phyloP scores from a whole-genome alignment of 805 yeast genomes.

The Saccharomyces mikatae region DNA sequence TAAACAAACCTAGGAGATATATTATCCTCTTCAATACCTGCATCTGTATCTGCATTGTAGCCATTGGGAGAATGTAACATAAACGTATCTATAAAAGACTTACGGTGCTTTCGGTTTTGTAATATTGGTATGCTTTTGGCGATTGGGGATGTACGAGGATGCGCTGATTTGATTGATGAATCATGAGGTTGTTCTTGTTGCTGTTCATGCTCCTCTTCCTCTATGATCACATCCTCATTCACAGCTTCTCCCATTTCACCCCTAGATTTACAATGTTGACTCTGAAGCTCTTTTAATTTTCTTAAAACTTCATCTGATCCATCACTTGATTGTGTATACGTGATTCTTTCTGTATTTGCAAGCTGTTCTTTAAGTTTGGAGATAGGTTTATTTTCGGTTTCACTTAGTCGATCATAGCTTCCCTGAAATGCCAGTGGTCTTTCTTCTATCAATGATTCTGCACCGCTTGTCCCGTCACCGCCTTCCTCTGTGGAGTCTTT shows the following conservation, averaged over 20 bases:
- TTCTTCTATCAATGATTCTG: constrained; percentile 24
- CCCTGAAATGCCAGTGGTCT: constrained; percentile 14
- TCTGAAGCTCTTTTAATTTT: background rate
- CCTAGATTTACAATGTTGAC: background rate
- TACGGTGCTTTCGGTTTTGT: constrained; percentile 15
- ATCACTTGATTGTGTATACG: background rate
- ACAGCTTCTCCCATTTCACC: background rate
- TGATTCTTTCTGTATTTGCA: background rate
- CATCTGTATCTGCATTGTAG: constrained; percentile 15
- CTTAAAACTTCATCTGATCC: background rate
- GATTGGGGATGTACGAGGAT: background rate
- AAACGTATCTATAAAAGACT: constrained; percentile 29
- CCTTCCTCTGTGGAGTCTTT: background rate
- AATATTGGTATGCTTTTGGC: constrained; percentile 18
- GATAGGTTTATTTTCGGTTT: constrained; percentile 1
- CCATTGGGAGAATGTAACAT: constrained; percentile 11
- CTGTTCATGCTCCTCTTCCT: constrained; percentile 12
- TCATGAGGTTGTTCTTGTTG: constrained; percentile 1
- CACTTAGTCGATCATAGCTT: constrained; percentile 7
- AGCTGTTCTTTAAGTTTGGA: background rate
- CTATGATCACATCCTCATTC: constrained; percentile 9
- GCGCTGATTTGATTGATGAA: background rate
- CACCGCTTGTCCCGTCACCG: constrained; percentile 14
- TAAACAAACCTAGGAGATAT: constrained; percentile 5
- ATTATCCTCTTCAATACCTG: constrained; percentile 10